A percentile compares a stretch with the other conserved stretches of the same genome.
phyloP scores from a whole-genome alignment of 176 grass and related monocot species.

The Tillandsia leiboldiana region DNA sequence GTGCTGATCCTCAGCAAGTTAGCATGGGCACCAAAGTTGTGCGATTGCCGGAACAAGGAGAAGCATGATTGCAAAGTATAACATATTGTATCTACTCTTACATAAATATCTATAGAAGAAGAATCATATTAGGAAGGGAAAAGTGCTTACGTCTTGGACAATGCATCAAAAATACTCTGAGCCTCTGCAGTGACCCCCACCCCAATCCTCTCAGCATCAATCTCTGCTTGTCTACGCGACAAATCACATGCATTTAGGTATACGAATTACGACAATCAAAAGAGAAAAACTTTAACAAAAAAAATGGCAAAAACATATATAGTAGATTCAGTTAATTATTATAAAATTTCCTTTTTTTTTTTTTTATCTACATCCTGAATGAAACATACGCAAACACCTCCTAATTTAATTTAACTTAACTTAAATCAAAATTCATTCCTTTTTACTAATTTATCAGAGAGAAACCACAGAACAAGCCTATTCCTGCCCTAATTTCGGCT shows the following conservation, averaged over 20 bases:
- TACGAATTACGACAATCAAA: background rate
- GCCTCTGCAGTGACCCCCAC: constrained; percentile 83
- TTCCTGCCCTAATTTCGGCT: background rate
- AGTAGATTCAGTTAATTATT: no score
- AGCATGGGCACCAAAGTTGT: background rate
- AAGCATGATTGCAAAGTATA: background rate
- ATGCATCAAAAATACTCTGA: constrained; percentile 91
- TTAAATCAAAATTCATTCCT: background rate
- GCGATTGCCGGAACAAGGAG: background rate
- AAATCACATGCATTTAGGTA: background rate
- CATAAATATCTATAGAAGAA: background rate
- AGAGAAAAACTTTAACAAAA: no score
- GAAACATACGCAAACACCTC: no score
- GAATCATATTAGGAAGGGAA: no score
- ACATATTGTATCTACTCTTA: background rate
- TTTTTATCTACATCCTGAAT: no score
- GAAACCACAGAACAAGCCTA: background rate
- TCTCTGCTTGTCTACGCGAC: constrained; percentile 66
- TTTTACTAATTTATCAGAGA: background rate
- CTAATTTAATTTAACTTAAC: background rate
- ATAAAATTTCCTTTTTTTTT: no score
- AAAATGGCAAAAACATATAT: no score
- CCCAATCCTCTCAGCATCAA: constrained; percentile 83
- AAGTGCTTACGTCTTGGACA: constrained; percentile 83
- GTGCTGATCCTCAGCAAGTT: background rate